Base-by-base conservation (phyloP, 306 rosid genomes). In the Begonia masoniana region DNA sequence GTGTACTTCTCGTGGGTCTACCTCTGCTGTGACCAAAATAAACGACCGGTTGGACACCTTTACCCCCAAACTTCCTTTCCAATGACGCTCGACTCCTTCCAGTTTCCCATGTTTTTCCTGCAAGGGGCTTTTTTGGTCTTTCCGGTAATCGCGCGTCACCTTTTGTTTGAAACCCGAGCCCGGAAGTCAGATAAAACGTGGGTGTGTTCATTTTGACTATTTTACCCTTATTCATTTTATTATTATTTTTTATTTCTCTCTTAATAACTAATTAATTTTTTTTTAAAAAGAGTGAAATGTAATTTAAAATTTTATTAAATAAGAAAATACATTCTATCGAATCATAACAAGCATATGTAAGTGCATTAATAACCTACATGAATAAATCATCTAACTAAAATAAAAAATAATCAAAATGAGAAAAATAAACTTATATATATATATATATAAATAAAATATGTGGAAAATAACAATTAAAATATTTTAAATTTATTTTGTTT, bases 121-220 rank as follows among this genome's bases (percentile, higher is more conserved):
- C 59, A 58, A 75, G 78, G 73, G 65, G 48, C 54, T 17, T 17
- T 50, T 69, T 63, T 62, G 66, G 76, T 77, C 76, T 66, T 66
- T 66, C 66, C 58, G 9, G 42, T 45, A 31, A 58, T 63, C 49
- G 45, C 43, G 56, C 53, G 54, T 41, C 23, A 52, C 68, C 57
- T 50, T 15, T 43, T 49, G 15, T 50, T 51, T 12, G 45, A 52
- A 46, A 50, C 51, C 62, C 61, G 12, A 43, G 43, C 63, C 64
- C 63, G 42, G 51, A 50, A 63, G 19, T 56, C 68, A 21, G 24
- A 21, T 21, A 21, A 21, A 21, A 21, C 24, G 24, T 21, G 24
- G 39, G 39, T n/a, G n/a, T n/a, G n/a, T 3, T 2, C 3, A 31
- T 31, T 9, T 58, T 58, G 2, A 47, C 62, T 2, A 47, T 26